A percentile compares a stretch with the other conserved stretches of the same genome.
Conservation (phyloP, 148 eudicot species). For the Fagopyrum homotropicum region DNA sequence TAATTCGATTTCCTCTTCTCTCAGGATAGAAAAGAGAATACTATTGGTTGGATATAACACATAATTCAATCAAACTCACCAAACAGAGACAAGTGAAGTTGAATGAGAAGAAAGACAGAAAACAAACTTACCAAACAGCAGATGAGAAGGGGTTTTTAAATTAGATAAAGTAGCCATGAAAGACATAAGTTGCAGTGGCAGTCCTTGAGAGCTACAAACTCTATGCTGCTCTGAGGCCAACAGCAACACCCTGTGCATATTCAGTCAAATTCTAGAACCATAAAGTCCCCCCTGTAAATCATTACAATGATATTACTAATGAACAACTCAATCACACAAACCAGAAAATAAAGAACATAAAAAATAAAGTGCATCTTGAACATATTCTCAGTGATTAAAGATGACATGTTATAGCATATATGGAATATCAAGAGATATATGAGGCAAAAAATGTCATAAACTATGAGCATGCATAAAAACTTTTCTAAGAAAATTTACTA, state of each 20-base stretch:
- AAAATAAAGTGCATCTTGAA: background rate
- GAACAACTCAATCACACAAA: background rate
- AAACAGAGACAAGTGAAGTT: background rate
- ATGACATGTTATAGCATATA: background rate
- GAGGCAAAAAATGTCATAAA: background rate
- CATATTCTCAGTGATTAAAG: background rate
- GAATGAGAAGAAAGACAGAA: background rate
- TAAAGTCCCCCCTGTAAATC: constrained; percentile 69
- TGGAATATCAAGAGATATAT: background rate
- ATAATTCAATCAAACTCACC: constrained; percentile 1
- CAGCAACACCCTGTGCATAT: constrained; percentile 46
- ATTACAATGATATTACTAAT: background rate
- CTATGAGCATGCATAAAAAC: background rate
- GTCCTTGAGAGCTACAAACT: too few species aligned
- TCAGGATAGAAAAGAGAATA: background rate
- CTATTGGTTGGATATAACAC: background rate
- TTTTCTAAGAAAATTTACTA: background rate
- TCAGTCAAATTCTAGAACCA: constrained; percentile 93
- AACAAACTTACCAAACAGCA: background rate
- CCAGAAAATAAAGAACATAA: background rate
- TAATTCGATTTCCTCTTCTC: background rate
- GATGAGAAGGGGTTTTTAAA: background rate
- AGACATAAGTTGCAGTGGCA: too few species aligned
- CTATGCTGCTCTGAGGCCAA: constrained; percentile 42
- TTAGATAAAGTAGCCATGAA: constrained; percentile 1